Base-by-base conservation (phyloP, 2,329 filamentous ascomycete genomes). In the Rhexocercosporidium sp. region DNA sequence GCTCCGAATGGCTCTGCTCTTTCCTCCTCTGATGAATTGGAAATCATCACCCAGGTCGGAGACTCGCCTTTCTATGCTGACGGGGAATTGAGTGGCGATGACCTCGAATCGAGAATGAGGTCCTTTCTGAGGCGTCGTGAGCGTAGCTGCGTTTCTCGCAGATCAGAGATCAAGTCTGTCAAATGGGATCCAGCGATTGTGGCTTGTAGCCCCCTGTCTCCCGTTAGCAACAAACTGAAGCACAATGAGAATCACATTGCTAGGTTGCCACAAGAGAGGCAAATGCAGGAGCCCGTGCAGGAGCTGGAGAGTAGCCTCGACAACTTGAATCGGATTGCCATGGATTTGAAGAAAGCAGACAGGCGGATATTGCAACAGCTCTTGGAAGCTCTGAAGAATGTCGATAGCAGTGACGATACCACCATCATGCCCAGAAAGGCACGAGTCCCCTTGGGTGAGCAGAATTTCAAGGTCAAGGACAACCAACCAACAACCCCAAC, bases 151-250 rank as follows among this genome's bases (percentile, higher is more conserved):
- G 18, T 12, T 2, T 47, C 31, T 62, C 59, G 49, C 9, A 27
- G 57, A 61, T 47, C 57, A 22, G 60, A 66, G 22, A 60, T 66
- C 31, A 74, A 72, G 57, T 72, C 71, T 34, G 71, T 74, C 34
- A 71, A 63, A 64, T 73, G 69, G 67, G 72, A 74, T 60, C 72
- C 72, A 20, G 70, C 71, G 29, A 70, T 73, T 22, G 41, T 73
- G n/a, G 64, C 64, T 34, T 63, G 53, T 37, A 70, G 67, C 1
- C 67, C 64, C 2, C 20, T 67, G 3, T 54, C 66, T 44, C 65
- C 68, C 37, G 56, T 56, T 11, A 59, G 44, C 29, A 63, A 39
- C 22, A 51, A 57, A 22, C 46, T 18, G n/a, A 54, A 56, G 47
- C 14, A 1, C 31, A 34, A 27, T 39, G 27, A n/a, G 11, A 12